A percentile compares a stretch with the other conserved stretches of the same genome.
These are phyloP conservation scores for bread wheat (Triticum aestivum) DNA, from an alignment of 176 grass and related monocot genomes.

Conservation along the genomic window DNA sequence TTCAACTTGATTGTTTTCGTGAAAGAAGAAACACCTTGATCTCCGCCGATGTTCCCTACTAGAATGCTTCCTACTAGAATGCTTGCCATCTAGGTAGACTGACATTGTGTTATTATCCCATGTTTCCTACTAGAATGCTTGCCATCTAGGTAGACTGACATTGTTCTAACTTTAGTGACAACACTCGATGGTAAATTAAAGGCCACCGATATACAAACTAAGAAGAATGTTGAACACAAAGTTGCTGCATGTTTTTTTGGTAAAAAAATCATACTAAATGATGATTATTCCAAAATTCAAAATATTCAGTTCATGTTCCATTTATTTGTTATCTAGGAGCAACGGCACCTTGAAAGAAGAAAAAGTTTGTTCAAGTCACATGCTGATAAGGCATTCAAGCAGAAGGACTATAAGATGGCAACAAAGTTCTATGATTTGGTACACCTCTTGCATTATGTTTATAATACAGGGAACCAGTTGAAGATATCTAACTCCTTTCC, in stretches of 20 bases:
- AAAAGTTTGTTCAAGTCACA: neutral
- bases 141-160: neutral
- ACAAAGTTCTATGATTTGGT: neutral
- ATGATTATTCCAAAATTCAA: neutral
- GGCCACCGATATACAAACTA: neutral
- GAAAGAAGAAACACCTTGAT: neutral
- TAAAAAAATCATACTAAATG: neutral
- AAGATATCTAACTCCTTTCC: neutral
- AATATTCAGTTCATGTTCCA: neutral
- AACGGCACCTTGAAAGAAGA: neutral
- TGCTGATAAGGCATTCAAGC: neutral
- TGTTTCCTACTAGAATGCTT: neutral
- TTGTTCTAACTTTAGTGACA: neutral
- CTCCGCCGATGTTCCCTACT: neutral
- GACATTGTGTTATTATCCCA: neutral
- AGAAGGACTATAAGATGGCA: neutral
- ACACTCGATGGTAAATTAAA: neutral
- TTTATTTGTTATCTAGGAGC: conserved; percentile 7
- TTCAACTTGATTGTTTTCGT: neutral
- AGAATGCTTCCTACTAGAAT: too few species aligned
- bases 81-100: too few species aligned
- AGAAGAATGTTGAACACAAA: neutral
- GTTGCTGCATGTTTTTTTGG: neutral
- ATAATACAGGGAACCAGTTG: neutral
- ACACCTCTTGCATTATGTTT: neutral